Base-by-base conservation (phyloP, 2,329 filamentous ascomycete species). In the Alternaria conjuncta region DNA sequence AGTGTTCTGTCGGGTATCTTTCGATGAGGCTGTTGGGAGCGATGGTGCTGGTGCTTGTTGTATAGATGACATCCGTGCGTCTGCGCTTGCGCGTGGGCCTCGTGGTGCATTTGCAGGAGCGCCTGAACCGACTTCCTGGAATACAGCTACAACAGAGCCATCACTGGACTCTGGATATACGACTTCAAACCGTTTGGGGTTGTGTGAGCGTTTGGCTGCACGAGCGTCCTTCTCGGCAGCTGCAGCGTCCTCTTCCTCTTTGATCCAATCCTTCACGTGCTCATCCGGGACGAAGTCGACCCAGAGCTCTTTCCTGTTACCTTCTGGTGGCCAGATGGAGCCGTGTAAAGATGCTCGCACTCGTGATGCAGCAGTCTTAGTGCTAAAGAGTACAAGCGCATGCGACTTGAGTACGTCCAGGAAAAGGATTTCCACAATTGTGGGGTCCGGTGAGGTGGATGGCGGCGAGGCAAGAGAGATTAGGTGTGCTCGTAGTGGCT, bases 331-430 rank as follows among this genome's bases (percentile, higher is more conserved):
- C 93, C 94, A 98, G 36, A 94, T 87, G 21, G 86, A 87, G 61
- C 89, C 88, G 79, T 99, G 95, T 3, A 98, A 84, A 3, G 87
- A 86, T 10, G 88, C 86, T 53, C 95, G 91, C 9, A 92, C 94
- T 21, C 93, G 87, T 0, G 90, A 89, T 5, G 96, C 96, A 4
- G 91, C 90, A 3, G 89, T 84, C 10, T 89, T 83, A 49, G 85
- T 90, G 47, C 84, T 83, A 77, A 98, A 95, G 23, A 88, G 83
- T 41, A 90, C 91, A 75, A 97, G 92, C 9, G 93, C 93, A 78
- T 99, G 96, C 0, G 94, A 96, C 67, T 92, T 90, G 73, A 98
- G 92, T 30, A 86, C 85, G 77, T 98, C 95, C 43, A 98, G 85
- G 76, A 92, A 93, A 74, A 96, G 93, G 25, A 87, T 83, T 20